Evolutionary conservation across 352 stramenopile genomes (phyloP).

Genomic region (Discostella stelligera): DNA sequence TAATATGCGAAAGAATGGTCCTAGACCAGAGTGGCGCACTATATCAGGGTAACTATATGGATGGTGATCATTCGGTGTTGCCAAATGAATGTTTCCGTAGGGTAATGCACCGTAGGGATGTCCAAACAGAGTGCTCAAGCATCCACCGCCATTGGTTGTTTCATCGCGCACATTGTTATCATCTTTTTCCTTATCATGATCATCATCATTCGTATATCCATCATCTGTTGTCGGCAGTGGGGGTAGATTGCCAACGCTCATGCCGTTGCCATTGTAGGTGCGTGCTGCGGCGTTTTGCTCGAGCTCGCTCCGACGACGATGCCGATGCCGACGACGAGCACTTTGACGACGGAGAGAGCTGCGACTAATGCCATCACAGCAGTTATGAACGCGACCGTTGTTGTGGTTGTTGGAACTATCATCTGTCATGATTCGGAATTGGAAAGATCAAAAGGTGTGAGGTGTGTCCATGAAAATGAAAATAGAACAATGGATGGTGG

Average conservation of each 20-base stretch:
- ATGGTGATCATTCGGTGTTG: not conserved
- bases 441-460: no score
- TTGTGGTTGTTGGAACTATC: no score
- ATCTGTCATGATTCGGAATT: no score
- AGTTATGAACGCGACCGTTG: no score
- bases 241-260: constrained; percentile 27
- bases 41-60: constrained; percentile 19
- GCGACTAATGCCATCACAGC: no score
- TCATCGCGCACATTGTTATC: not conserved
- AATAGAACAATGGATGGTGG: no score
- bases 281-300: constrained; percentile 37
- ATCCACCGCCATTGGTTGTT: not conserved
- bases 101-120: constrained; percentile 77
- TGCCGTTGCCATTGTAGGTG: constrained; percentile 35
- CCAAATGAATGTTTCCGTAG: constrained; percentile 72
- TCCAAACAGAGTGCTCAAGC: constrained; percentile 37
- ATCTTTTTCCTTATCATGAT: not conserved
- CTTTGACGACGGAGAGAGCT: no score
- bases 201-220: constrained; percentile 3
- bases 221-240: constrained; percentile 24
- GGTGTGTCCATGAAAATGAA: no score
- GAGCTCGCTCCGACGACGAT: constrained; percentile 22
- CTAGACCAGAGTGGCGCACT: constrained; percentile 37
- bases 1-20: constrained; percentile 25
- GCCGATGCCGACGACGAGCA: not conserved